Evolutionary conservation across 2,329 filamentous ascomycete genomes (phyloP), one percentile per base, ranked within the genome.

Genomic region (Alternaria arborescens): DNA sequence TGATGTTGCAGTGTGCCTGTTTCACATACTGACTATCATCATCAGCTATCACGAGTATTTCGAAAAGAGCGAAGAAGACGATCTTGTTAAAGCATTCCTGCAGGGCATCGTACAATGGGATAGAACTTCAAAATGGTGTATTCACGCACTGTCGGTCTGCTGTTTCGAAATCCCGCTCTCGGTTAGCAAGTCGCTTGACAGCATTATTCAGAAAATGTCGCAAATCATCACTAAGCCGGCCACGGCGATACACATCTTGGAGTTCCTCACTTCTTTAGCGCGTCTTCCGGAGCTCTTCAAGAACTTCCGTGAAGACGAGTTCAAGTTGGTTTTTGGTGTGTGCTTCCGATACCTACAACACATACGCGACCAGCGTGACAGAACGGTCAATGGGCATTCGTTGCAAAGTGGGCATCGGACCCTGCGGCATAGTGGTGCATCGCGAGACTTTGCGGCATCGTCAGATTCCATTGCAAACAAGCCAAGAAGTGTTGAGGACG

Each of bases 271-370:
- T 10, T 90, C 93, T 51, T 85, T 99, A 28, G 93, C 94, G 54
- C 89, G 94, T 36, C 82, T 97, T 59, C 92, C 92, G 10, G 87
- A 92, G 62, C 85, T 97, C 1, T 96, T 94, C 74, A 88, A 92
- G 73, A 96, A 97, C 73, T 92, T 97, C 75, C 87, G 92, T 52
- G 90, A 96, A 69, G 93, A 97, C 42, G 94, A 98, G 72, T 97
- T 94, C 78, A 91, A 92, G 64, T 93, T 92, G 55, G 92, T 98
- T 1, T 98, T 99, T 76, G 95, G 92, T 10, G 96, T 99, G 47
- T 97, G 93, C 73, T 93, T 97, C 77, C 89, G 93, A 53, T 98
- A 97, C 75, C 83, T 99, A 40, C 92, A 98, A 70, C 94, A 94
- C 61, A 92, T 94, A 0, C 86, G 93, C 65, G 92, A 94, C 64